Evolutionary conservation across 345 rosid genomes (phyloP).

Genomic region (Sisymbrium altissimum): DNA sequence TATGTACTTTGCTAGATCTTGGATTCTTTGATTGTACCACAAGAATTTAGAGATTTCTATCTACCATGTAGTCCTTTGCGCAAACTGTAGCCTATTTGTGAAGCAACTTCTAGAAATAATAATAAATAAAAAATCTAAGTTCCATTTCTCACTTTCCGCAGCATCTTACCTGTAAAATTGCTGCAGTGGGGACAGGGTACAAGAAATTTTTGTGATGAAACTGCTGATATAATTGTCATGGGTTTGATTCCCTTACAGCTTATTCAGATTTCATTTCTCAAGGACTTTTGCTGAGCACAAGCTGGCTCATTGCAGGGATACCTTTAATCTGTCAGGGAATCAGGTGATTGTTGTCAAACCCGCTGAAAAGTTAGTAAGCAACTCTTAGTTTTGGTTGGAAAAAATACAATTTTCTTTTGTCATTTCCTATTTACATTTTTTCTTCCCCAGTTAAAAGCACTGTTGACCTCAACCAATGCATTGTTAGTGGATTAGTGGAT

Average conservation of each 20-base stretch:
- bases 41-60: neutral
- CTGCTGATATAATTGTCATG: neutral
- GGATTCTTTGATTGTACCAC: conserved; percentile 13
- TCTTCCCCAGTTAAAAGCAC: conserved; percentile 10
- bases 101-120: neutral
- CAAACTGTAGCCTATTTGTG: conserved; percentile 13
- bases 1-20: conserved; percentile 12
- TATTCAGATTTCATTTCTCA: neutral
- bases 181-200: neutral
- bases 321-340: neutral
- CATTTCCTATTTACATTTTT: neutral
- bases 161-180: neutral
- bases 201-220: neutral
- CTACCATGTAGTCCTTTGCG: neutral
- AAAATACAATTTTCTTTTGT: neutral
- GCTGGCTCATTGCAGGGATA: neutral
- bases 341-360: neutral
- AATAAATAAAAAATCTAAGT: neutral
- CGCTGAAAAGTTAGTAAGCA: conserved; percentile 11
- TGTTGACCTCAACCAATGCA: neutral
- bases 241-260: conserved; percentile 7
- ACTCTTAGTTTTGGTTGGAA: neutral
- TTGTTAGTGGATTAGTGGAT: conserved; percentile 28
- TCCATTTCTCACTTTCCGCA: neutral
- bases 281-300: neutral